Conservation (phyloP, 306 rosid genomes). For the Casuarina cunninghamiana region DNA sequence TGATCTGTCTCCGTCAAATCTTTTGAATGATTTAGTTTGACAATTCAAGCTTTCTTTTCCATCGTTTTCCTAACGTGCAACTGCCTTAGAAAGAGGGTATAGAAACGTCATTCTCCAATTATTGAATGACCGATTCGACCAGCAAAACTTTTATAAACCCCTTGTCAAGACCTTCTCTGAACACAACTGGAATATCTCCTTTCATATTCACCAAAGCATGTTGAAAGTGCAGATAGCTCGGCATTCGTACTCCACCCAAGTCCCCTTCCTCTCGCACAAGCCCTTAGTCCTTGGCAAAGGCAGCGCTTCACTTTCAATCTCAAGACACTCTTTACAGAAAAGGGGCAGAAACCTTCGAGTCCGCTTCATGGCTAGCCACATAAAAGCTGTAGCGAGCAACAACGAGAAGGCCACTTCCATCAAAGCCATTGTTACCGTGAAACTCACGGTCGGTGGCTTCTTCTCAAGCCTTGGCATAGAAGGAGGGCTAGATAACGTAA, state of each 20-base stretch:
- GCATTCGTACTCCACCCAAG: background rate
- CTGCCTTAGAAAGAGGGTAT: background rate
- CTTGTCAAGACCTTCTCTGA: too few relatives aligned
- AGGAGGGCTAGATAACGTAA: conserved; percentile 49
- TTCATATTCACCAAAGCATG: background rate
- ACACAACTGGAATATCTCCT: background rate
- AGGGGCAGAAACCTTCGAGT: background rate
- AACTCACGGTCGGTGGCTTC: conserved; percentile 34
- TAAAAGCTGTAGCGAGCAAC: background rate
- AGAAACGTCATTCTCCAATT: too few relatives aligned
- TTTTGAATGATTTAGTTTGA: too few relatives aligned
- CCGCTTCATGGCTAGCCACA: background rate
- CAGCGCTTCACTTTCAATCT: background rate
- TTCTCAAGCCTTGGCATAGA: conserved; percentile 45
- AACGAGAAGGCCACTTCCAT: conserved; percentile 3
- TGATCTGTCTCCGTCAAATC: too few relatives aligned
- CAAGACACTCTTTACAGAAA: background rate
- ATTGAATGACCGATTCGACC: too few relatives aligned
- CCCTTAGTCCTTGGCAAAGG: background rate
- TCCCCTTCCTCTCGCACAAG: conserved; percentile 1
- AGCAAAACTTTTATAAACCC: background rate
- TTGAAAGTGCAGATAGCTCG: background rate
- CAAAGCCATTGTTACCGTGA: conserved; percentile 32
- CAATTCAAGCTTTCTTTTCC: background rate
- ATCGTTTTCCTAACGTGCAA: background rate